Percentiles rank a stretch among this genome's conserved stretches.
Evolutionary conservation across 129 eudicot species (phyloP).

Genomic region (Silybum marianum): DNA sequence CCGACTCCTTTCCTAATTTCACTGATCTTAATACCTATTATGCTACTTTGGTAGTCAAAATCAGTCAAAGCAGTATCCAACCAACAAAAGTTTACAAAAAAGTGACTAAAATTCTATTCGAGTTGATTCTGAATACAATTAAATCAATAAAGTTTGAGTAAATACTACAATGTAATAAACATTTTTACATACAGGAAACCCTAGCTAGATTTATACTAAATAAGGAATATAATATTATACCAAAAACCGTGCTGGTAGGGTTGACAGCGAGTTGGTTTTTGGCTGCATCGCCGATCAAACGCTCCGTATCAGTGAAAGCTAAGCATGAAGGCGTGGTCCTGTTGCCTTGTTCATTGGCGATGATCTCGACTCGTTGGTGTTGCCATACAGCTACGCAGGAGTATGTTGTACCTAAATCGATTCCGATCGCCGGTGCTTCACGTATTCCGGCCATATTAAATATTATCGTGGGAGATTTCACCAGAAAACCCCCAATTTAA

Average conservation of each 20-base stretch:
- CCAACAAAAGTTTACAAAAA: no score
- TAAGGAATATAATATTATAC: not conserved
- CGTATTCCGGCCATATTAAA: not conserved
- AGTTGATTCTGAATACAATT: no score
- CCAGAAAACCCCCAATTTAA: not conserved
- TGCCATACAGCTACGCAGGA: conserved; percentile 69
- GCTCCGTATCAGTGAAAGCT: conserved; percentile 61
- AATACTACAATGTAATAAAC: no score
- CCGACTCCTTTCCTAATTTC: no score
- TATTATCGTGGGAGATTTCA: not conserved
- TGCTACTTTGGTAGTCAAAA: no score
- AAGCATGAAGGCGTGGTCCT: conserved; percentile 64
- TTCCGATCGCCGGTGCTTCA: conserved; percentile 40
- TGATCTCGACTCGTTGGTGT: conserved; percentile 58
- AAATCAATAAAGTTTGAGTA: no score
- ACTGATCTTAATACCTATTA: no score
- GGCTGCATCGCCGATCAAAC: conserved; percentile 54
- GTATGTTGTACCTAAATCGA: conserved; percentile 63
- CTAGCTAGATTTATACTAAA: not conserved
- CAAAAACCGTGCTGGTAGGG: conserved; percentile 58
- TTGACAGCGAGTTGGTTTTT: conserved; percentile 57
- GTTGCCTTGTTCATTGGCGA: conserved; percentile 67
- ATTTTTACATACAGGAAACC: not conserved
- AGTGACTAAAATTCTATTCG: no score
- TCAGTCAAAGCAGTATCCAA: no score